Conservation (phyloP, 257 asterid genomes). For the Handroanthus guayacan region DNA sequence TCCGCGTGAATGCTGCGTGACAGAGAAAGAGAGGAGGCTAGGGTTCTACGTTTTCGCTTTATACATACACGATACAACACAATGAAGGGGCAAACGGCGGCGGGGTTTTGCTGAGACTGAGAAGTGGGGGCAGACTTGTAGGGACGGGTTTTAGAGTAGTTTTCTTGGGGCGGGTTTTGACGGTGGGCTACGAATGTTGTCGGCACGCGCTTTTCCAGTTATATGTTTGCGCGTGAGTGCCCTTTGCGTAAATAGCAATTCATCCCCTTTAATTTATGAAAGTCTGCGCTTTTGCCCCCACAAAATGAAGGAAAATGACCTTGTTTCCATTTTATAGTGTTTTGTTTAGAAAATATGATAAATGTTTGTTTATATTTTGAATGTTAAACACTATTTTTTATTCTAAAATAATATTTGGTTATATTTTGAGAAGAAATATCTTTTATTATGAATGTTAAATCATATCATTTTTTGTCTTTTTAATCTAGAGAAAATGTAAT, state of each 20-base stretch:
- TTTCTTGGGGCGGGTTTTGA: constrained; percentile 21
- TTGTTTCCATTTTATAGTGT: neutral
- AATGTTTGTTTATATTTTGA: no score
- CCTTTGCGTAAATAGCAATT: neutral
- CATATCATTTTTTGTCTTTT: no score
- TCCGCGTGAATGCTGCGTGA: constrained; percentile 30
- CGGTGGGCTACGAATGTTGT: constrained; percentile 31
- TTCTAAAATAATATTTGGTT: no score
- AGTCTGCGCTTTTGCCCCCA: neutral
- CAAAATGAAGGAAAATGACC: neutral
- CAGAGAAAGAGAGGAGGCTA: constrained; percentile 31
- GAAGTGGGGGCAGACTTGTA: constrained; percentile 27
- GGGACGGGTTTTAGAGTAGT: constrained; percentile 41
- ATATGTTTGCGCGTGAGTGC: neutral
- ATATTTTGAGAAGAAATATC: no score
- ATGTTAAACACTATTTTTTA: no score
- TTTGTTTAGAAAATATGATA: neutral
- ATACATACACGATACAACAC: constrained; percentile 43
- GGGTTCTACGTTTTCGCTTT: constrained; percentile 42
- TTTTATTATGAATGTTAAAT: no score
- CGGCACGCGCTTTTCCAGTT: constrained; percentile 32
- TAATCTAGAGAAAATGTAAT: no score
- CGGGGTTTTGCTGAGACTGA: constrained; percentile 34
- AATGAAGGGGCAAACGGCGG: constrained; percentile 48
- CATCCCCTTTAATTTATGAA: neutral